Evolutionary conservation across 257 asterid genomes (phyloP), one percentile per base, ranked within the genome.

Genomic region (Knoxia roxburghii): DNA sequence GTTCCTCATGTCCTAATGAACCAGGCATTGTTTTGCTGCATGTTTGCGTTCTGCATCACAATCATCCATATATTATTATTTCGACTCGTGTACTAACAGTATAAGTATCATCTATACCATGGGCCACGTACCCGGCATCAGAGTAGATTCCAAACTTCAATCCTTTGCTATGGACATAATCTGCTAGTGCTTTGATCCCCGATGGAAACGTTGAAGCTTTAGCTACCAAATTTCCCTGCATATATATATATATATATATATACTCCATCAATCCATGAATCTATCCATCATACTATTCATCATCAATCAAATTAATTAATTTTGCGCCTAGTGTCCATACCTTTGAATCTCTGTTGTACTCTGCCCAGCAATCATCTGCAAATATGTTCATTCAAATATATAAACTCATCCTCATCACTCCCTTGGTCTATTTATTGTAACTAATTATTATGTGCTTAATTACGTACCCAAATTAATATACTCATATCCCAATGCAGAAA

Each of bases 351-450:
- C 96, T 79, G 75, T 78, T 79, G 13, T 39, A 82, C 75, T 93
- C 97, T n/a, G 89, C 97, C 99, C 99, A 93, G 53, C 99, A 93
- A 64, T 93, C 99, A 77, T 93, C 99, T 93, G 83, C 4, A 37
- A 37, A 37, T 3, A 37, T n/a, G n/a, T n/a, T n/a, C n/a, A n/a
- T n/a, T n/a, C n/a, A n/a, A n/a, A n/a, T n/a, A n/a, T n/a, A n/a
- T n/a, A n/a, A n/a, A n/a, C n/a, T n/a, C n/a, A n/a, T n/a, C n/a
- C n/a, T n/a, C n/a, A n/a, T n/a, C n/a, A n/a, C n/a, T n/a, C n/a
- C n/a, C n/a, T n/a, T n/a, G n/a, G n/a, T n/a, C n/a, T n/a, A n/a
- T n/a, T n/a, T n/a, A n/a, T n/a, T n/a, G n/a, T n/a, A n/a, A n/a
- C n/a, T n/a, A n/a, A n/a, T n/a, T n/a, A n/a, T n/a, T n/a, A n/a